Conservation (phyloP, 2,329 filamentous ascomycete genomes). For the Apiospora rasikravindrae region DNA sequence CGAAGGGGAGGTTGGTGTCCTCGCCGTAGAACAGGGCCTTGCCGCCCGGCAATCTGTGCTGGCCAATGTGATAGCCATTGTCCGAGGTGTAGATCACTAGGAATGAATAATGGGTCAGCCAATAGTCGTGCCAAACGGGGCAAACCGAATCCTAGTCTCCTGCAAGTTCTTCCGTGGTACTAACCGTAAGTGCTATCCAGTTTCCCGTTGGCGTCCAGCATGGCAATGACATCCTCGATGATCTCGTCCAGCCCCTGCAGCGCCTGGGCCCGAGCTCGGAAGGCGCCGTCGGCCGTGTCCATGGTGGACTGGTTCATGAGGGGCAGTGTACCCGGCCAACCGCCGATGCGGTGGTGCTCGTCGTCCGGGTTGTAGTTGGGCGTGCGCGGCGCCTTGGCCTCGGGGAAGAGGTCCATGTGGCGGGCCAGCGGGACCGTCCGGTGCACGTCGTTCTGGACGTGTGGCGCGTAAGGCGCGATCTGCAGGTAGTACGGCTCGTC, state of each 20-base stretch:
- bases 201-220: slow-evolving; percentile 44
- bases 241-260: slow-evolving; percentile 63
- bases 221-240: slow-evolving; percentile 51
- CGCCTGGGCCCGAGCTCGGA: slow-evolving; percentile 55
- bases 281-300: slow-evolving; percentile 55
- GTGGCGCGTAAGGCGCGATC: not conserved
- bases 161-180: not conserved
- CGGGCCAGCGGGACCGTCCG: not conserved
- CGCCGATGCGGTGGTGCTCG: not conserved
- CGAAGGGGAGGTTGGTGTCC: slow-evolving; percentile 53
- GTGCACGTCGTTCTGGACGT: not conserved
- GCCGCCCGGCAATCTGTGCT: slow-evolving; percentile 51
- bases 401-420: not conserved
- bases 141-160: slow-evolving; percentile 35
- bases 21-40: slow-evolving; percentile 53
- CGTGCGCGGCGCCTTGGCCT: not conserved
- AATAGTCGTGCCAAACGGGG: slow-evolving; percentile 36
- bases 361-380: not conserved
- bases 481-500: slow-evolving; percentile 33
- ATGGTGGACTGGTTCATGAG: slow-evolving; percentile 45
- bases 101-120: slow-evolving; percentile 27
- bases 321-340: slow-evolving; percentile 35
- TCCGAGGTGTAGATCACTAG: slow-evolving; percentile 47
- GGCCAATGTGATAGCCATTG: slow-evolving; percentile 55
- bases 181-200: slow-evolving; percentile 54